Conservation (phyloP, 768 basidiomycete genomes). For the Hygrophoropsis aurantiaca region DNA sequence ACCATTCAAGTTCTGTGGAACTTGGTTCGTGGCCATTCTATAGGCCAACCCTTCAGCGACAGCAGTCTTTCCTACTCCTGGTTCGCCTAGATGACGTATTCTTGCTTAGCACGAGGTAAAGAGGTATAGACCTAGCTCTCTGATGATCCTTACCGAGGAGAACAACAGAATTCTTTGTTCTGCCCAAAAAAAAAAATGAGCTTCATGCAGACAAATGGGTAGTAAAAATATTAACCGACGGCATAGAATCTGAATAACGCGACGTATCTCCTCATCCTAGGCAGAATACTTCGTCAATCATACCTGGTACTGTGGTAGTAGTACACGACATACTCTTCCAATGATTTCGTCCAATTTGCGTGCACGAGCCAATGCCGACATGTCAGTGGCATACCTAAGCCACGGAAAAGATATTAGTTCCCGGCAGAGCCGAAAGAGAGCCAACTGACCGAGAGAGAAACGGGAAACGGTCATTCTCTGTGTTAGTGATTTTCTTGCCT, state of each 20-base stretch:
- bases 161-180: conserved; percentile 8
- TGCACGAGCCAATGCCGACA: conserved; percentile 5
- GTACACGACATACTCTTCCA: conserved; percentile 3
- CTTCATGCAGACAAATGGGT: not conserved
- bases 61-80: conserved; percentile 8
- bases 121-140: too few species aligned
- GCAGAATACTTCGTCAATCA: too few species aligned
- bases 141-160: conserved; percentile 6
- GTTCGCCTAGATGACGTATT: conserved; percentile 4
- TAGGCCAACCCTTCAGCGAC: conserved; percentile 8
- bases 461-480: conserved; percentile 1
- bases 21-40: conserved; percentile 6
- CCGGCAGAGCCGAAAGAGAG: not conserved
- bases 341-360: conserved; percentile 7
- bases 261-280: conserved; percentile 10
- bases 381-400: conserved; percentile 6
- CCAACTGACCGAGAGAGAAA: conserved; percentile 8
- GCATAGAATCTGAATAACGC: conserved; percentile 7
- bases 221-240: conserved; percentile 1
- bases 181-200: not conserved
- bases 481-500: not conserved
- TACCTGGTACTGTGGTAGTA: not conserved
- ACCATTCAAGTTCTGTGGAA: conserved; percentile 7
- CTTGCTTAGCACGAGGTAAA: too few species aligned
- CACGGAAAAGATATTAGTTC: not conserved